A percentile compares a stretch with the other conserved stretches of the same genome.
Evolutionary conservation across 371 early-diverging fungal species (phyloP).

Genomic region (Rhizopus microsporus): DNA sequence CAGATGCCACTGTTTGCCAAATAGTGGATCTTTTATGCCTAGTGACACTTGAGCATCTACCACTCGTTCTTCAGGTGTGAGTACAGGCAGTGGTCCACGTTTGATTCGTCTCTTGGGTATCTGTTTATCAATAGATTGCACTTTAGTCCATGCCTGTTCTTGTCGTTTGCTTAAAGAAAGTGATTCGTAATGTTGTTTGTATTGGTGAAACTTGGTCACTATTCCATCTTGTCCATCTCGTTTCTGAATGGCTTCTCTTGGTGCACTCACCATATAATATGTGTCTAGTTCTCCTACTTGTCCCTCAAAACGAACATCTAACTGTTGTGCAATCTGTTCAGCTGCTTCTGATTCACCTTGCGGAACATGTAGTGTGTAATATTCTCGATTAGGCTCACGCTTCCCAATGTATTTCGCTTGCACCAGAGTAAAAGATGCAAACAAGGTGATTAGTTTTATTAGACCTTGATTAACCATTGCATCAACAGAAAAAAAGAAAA

Average conservation of each 20-base stretch:
- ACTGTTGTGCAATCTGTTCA: constrained; percentile 36
- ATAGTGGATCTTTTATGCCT: constrained; percentile 77
- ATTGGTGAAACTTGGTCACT: constrained; percentile 13
- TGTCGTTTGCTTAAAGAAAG: constrained; percentile 17
- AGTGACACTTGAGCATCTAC: constrained; percentile 24
- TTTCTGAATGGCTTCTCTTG: constrained; percentile 12
- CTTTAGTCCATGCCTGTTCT: constrained; percentile 17
- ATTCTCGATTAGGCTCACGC: constrained; percentile 33
- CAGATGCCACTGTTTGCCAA: constrained; percentile 85
- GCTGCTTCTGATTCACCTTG: constrained; percentile 26
- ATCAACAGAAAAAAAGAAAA: no score
- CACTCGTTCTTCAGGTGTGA: constrained; percentile 13
- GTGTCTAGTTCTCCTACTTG: constrained; percentile 67
- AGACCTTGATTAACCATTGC: not conserved
- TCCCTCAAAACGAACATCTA: constrained; percentile 60
- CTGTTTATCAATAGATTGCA: constrained; percentile 34
- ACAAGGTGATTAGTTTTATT: not conserved
- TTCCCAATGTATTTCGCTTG: constrained; percentile 23
- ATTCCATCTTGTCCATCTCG: constrained; percentile 21
- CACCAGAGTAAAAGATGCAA: not conserved
- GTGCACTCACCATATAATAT: constrained; percentile 64
- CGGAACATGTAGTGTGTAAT: constrained; percentile 56
- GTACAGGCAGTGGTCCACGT: constrained; percentile 32
- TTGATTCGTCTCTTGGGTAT: constrained; percentile 34
- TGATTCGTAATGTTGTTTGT: constrained; percentile 3